phyloP scores from a whole-genome alignment of 2,329 filamentous ascomycete genomes.

The Paecilomyces sp. region DNA sequence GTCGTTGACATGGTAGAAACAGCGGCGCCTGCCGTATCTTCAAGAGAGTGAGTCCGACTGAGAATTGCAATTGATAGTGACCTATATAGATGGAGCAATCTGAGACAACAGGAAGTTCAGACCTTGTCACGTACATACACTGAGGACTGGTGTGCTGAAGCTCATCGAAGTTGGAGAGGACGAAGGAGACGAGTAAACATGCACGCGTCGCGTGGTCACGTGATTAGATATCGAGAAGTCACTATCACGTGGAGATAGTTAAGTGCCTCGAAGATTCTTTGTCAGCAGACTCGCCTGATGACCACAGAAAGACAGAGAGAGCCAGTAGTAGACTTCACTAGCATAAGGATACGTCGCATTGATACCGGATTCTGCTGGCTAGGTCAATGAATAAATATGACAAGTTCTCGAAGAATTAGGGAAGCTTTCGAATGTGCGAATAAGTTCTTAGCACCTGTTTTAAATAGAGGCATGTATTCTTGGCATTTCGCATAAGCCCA shows the following conservation, averaged over 20 bases:
- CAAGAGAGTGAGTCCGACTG: conserved; percentile 6
- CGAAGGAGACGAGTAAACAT: conserved; percentile 1
- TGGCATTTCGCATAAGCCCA: conserved; percentile 6
- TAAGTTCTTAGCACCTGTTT: conserved; percentile 30
- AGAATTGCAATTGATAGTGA: conserved; percentile 1
- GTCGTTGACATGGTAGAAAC: conserved; percentile 2
- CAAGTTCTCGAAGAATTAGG: conserved; percentile 13
- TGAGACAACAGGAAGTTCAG: background rate
- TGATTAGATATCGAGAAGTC: background rate
- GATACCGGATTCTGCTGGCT: background rate
- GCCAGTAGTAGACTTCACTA: background rate
- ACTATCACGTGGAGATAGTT: background rate
- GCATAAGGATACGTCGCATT: background rate
- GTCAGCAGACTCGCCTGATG: background rate
- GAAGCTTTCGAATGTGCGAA: conserved; percentile 27
- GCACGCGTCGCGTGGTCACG: conserved; percentile 5
- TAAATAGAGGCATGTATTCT: conserved; percentile 33
- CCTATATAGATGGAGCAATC: background rate
- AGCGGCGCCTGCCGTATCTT: background rate
- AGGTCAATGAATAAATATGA: conserved; percentile 18
- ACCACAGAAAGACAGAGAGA: background rate
- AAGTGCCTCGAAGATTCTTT: background rate
- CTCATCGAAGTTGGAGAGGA: conserved; percentile 1
- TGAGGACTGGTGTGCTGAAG: background rate
- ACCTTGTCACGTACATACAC: background rate